Base-by-base conservation (phyloP, 192 early-diverging fungal species). In the Backusella australiensis region DNA sequence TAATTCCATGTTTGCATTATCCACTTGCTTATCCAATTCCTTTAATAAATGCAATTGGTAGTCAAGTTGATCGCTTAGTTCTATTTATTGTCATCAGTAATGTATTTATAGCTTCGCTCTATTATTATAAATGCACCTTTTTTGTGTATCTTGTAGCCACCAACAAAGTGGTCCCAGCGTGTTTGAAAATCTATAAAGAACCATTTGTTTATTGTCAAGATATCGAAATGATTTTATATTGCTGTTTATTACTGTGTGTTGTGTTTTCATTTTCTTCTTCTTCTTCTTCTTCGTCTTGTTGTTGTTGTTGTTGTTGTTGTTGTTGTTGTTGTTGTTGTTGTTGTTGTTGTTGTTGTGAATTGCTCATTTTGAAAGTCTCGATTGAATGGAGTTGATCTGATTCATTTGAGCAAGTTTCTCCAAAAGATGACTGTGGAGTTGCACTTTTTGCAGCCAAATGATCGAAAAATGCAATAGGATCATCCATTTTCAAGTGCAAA, bases 11-110 rank as follows among this genome's bases (percentile, higher is more conserved):
- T 71, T 73, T 17, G 69, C 23, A 17, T 68, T 41, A 34, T 78
- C 72, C n/a, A 42, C 73, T 36, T 74, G n/a, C n/a, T 74, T 44
- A 34, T 78, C 77, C 17, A 78, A 44, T 35, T 34, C 35, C 34
- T 78, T 34, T 46, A 78, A 49, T 32, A 21, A 29, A 46, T 15
- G 12, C 4, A 76, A 67, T 69, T 76, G 75, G 6, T 71, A 38
- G 4, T 44, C 29, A 29, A 67, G 26, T 11, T 29, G 26, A 15
- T 29, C 26, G 2, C 12, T 35, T 35, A 67, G 5, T 3, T 34
- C 66, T 67, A 67, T 6, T 65, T 26, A 1, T 0, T 34, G 6
- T 32, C 29, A 67, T 67, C 1, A 21, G 9, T 3, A 21, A 11
- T 56, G 9, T 0, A 56, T 21, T 44, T 17, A 44, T 17, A 44